Conservation (phyloP, 202 grass and related monocot genomes). For the Elaeis oleifera region DNA sequence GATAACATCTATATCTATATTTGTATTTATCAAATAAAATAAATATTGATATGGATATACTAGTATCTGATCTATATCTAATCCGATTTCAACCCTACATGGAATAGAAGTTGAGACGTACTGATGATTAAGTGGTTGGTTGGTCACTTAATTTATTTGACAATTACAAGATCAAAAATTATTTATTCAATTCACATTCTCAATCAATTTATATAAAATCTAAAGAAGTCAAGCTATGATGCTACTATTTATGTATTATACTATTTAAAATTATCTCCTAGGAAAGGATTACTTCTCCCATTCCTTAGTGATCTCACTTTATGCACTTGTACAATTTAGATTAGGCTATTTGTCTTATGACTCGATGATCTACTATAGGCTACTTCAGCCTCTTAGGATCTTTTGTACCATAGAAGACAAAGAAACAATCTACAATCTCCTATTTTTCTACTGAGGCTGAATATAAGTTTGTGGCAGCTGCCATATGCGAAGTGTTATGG, state of each 20-base stretch:
- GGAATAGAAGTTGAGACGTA: too few relatives aligned
- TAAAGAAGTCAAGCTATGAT: background rate
- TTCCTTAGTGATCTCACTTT: background rate
- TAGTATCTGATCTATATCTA: too few relatives aligned
- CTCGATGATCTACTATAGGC: background rate
- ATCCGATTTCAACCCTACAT: too few relatives aligned
- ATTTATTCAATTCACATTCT: background rate
- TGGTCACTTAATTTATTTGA: background rate
- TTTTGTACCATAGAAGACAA: background rate
- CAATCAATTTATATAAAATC: background rate
- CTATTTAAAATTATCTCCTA: background rate
- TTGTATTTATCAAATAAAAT: too few relatives aligned
- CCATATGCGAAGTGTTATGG: background rate
- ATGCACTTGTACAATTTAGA: background rate
- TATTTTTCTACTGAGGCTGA: background rate
- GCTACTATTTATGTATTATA: background rate
- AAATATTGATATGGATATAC: too few relatives aligned
- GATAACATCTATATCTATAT: too few relatives aligned
- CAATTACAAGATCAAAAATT: background rate
- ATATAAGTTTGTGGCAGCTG: background rate
- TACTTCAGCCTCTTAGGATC: background rate
- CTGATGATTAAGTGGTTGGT: background rate
- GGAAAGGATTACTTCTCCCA: background rate
- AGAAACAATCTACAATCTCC: background rate
- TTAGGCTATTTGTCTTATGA: background rate